Base-by-base conservation (phyloP, 371 early-diverging fungal species). In the Coemansia sp. region DNA sequence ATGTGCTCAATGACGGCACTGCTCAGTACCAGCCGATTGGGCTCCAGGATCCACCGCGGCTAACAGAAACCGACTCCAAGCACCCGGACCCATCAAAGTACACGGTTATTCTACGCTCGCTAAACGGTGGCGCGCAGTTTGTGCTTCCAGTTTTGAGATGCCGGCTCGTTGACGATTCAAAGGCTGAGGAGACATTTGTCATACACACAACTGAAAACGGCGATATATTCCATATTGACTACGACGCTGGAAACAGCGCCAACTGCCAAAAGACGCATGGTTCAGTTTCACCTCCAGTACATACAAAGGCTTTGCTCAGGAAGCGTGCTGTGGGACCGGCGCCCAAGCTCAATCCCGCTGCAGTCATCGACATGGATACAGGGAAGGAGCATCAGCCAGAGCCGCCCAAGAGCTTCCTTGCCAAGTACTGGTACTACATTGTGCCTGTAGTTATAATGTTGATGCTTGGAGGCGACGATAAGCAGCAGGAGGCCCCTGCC, bases 351-450 rank as follows among this genome's bases (percentile, higher is more conserved):
- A 63, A 62, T 2, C 51, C 47, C n/a, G 65, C 79, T 1, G 60
- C 69, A 0, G 45, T 29, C n/a, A 75, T 80, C 18, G 80, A 80
- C 56, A 26, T 56, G 39, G 42, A 59, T 5, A 79, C 79, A 3
- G 79, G 80, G 7, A 67, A 78, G 66, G 80, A 78, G 64, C 51
- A 67, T 61, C 67, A 76, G 61, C 71, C 75, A 1, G 80, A 80
- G 64, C 68, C 69, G 26, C 68, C 72, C 57, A 80, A 80, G 70
- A 77, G 77, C 58, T 82, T 83, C 70, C 52, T 82, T 16, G 78
- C 71, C 52, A 81, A 83, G 67, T 84, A 84, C 75, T 83, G 83
- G 82, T 82, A 83, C 71, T 76, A 81, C 63, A 68, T 83, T 34
- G 61, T 84, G 6, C 81, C 83, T 6, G 27, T 82, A 1, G 54